Percentiles rank a stretch among this genome's conserved stretches.
Evolutionary conservation across 306 rosid genomes (phyloP).

Genomic region (Trichosanthes cucumerina): DNA sequence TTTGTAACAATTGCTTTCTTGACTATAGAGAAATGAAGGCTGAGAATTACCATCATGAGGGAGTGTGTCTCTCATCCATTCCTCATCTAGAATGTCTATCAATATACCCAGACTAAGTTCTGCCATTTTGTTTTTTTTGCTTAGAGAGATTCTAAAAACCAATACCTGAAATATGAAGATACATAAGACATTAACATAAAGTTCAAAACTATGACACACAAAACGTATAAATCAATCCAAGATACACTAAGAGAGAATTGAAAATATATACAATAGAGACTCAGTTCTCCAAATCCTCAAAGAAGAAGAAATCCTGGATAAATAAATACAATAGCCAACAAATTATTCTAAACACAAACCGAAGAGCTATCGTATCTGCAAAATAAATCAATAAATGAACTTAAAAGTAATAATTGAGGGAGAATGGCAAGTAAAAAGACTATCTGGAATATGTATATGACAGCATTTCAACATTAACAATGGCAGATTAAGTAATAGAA

Average conservation of each 20-base stretch:
- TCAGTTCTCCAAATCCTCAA: not conserved
- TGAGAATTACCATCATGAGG: constrained; percentile 57
- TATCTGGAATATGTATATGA: not conserved
- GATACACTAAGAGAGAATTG: not conserved
- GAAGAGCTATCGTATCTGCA: not conserved
- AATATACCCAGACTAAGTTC: constrained; percentile 55
- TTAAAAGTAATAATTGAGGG: not conserved
- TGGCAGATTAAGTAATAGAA: not conserved
- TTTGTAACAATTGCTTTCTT: not conserved
- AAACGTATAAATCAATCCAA: not conserved
- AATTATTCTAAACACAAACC: not conserved
- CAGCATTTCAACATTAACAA: not conserved
- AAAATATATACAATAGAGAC: not conserved
- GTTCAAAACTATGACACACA: not conserved
- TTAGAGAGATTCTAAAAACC: constrained; percentile 6
- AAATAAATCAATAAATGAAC: not conserved
- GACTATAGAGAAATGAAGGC: not conserved
- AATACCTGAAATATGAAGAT: not conserved
- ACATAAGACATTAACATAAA: not conserved
- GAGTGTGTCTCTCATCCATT: constrained; percentile 86
- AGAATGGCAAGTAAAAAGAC: not conserved
- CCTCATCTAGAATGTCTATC: constrained; percentile 75
- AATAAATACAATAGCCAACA: not conserved
- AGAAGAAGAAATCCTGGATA: not conserved
- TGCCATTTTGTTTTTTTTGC: constrained; percentile 29